Base-by-base conservation (phyloP, 768 basidiomycete species). In the Boletus vermiculosoides region DNA sequence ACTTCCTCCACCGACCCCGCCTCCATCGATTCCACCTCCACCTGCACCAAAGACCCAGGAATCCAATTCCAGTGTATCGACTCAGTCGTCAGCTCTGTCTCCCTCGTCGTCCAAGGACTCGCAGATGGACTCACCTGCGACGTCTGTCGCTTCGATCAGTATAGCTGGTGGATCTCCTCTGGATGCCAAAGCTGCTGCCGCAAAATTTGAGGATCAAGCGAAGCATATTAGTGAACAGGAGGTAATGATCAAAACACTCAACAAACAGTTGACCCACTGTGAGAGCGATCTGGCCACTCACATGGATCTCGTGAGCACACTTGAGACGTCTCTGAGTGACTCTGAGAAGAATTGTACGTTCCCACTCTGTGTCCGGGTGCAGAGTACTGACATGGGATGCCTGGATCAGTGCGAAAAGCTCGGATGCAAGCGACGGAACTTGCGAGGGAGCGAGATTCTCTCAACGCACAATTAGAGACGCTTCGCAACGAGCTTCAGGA, bases 351-450 rank as follows among this genome's bases (percentile, higher is more conserved):
- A 94, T 67, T 77, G 92, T 94, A 73, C 75, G 92, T 83, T 58
- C 13, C 52, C 36, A 55, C 46, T 52, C 25, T 31, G 45, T 51
- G 45, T 23, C 48, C 45, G n/a, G 30, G 23, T 31, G 36, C 41
- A 49, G 11, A 48, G 23, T 31, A 48, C 60, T 56, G 46, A 62
- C 57, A 45, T 52, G 61, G 30, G 40, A 60, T 12, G 40, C 54
- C 48, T 42, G 33, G 31, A 54, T 34, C 65, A 94, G 91, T 96
- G 54, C 90, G 94, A 58, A 96, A 96, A 74, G 89, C 93, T 7
- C 90, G 94, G 37, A 88, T 93, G 85, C 94, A 95, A 70, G 91
- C 92, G 20, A 92, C 90, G 54, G 94, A 96, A 67, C 75, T 94
- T 39, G 89, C 88, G 11, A 82, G 89, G 49, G 94, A 96, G 72